A percentile compares a stretch with the other conserved stretches of the same genome.
Conservation (phyloP, 2,329 filamentous ascomycete genomes). For the Graphilbum fragrans region DNA sequence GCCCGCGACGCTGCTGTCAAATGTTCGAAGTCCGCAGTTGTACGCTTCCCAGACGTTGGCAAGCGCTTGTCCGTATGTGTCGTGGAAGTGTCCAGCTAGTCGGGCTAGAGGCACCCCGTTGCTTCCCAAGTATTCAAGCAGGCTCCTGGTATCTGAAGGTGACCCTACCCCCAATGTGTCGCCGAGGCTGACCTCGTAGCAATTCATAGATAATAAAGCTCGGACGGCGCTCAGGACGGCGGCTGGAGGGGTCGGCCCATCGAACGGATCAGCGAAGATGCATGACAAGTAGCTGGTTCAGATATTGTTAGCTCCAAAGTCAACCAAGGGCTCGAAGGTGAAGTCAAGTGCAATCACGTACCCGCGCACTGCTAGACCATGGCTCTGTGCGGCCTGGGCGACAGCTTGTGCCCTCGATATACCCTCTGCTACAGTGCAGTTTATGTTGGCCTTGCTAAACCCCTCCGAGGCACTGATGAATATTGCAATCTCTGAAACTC, state of each 20-base stretch:
- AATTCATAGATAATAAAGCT: background rate
- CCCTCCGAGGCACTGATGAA: slow-evolving; percentile 72
- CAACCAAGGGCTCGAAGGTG: background rate
- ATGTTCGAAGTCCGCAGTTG: background rate
- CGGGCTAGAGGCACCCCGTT: background rate
- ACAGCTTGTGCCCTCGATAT: background rate
- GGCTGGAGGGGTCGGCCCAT: background rate
- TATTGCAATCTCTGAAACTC: background rate
- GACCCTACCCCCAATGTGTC: slow-evolving; percentile 2
- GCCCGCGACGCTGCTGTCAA: slow-evolving; percentile 2
- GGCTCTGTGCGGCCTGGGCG: background rate
- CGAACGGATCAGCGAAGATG: slow-evolving; percentile 1
- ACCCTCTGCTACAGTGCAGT: slow-evolving; percentile 47
- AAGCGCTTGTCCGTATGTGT: slow-evolving; percentile 1
- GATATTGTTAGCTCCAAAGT: background rate
- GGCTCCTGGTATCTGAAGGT: background rate
- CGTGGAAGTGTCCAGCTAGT: slow-evolving; percentile 1
- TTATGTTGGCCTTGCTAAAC: slow-evolving; percentile 71
- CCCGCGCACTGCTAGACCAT: background rate
- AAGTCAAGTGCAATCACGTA: background rate
- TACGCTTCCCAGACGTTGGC: background rate
- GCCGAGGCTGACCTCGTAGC: slow-evolving; percentile 1
- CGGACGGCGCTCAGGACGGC: background rate
- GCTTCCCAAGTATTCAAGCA: background rate
- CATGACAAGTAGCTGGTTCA: background rate